A percentile compares a stretch with the other conserved stretches of the same genome.
Evolutionary conservation across 225 moss, liverwort and hornwort species (phyloP).

Genomic region (Pseudisothecium myosuroides): DNA sequence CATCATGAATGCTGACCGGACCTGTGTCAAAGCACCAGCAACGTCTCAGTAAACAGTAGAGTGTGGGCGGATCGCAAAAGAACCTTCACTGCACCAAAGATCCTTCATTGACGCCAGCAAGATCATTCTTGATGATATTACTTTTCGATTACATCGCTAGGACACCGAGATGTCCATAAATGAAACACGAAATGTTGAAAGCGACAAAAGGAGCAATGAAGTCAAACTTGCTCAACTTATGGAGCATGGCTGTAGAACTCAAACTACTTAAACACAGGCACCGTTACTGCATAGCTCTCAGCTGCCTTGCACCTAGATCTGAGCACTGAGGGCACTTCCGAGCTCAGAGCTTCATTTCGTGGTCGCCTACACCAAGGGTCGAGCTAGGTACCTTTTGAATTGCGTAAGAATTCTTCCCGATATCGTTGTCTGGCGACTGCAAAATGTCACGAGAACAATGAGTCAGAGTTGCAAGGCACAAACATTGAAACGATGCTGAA

Average conservation of each 20-base stretch:
- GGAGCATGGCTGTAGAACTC: not conserved
- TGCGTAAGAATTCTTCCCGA: constrained; percentile 89
- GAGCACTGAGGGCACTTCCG: not conserved
- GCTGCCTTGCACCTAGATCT: not conserved
- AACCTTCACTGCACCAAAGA: not conserved
- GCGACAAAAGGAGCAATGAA: not conserved
- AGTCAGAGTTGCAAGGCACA: not conserved
- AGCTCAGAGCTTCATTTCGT: not conserved
- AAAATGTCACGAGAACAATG: not conserved
- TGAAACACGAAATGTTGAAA: not conserved
- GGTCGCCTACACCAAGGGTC: not conserved
- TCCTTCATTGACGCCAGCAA: not conserved
- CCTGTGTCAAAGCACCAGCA: constrained; percentile 31
- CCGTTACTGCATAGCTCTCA: not conserved
- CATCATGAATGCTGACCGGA: constrained; percentile 88
- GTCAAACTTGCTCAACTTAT: not conserved
- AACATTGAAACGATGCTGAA: not conserved
- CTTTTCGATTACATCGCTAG: not conserved
- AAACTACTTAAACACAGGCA: not conserved
- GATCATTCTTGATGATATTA: not conserved
- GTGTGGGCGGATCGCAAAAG: not conserved
- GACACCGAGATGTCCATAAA: not conserved
- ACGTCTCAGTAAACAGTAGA: not conserved
- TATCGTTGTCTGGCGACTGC: constrained; percentile 94
- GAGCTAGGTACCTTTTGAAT: constrained; percentile 58